These are phyloP conservation scores for Herpetomonas tarakana DNA, from an alignment of 208 protist species.

Conservation along the genomic window DNA sequence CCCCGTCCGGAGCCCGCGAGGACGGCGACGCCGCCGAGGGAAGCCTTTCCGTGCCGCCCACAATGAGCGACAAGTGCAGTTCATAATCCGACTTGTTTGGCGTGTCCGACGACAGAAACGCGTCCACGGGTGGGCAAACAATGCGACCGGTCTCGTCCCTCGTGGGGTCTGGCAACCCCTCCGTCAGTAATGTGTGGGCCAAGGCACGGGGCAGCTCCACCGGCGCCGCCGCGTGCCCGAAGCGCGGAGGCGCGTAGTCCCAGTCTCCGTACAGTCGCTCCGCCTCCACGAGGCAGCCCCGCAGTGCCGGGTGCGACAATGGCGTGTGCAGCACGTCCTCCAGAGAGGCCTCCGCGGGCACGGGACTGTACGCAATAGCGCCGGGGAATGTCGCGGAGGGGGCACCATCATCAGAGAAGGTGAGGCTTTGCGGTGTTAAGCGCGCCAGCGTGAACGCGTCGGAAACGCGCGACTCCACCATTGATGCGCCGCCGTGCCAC, in stretches of 20 bases:
- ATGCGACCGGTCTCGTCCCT: not conserved
- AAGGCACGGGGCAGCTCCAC: not conserved
- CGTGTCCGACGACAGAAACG: not conserved
- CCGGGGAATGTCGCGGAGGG: not conserved
- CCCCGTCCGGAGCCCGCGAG: no score
- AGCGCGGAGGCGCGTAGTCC: constrained; percentile 12
- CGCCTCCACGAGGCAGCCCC: not conserved
- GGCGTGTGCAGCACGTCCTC: constrained; percentile 5
- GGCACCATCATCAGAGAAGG: no score
- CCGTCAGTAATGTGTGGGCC: not conserved
- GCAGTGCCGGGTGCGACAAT: constrained; percentile 1
- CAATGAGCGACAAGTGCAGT: constrained; percentile 21
- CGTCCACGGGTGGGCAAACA: not conserved
- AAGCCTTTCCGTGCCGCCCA: constrained; percentile 21
- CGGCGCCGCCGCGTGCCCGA: constrained; percentile 25
- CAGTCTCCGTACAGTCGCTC: not conserved
- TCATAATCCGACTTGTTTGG: constrained; percentile 4
- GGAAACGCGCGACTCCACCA: constrained; percentile 4
- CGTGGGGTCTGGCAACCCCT: not conserved
- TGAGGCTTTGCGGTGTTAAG: constrained; percentile 1
- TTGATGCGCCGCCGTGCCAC: constrained; percentile 19
- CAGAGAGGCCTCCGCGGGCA: not conserved
- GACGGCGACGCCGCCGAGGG: no score
- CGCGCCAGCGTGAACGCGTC: constrained; percentile 16
- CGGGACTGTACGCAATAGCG: constrained; percentile 2